Percentiles rank a stretch among this genome's conserved stretches.
Conservation (phyloP, 257 asterid species). For the Primulina eburnea region DNA sequence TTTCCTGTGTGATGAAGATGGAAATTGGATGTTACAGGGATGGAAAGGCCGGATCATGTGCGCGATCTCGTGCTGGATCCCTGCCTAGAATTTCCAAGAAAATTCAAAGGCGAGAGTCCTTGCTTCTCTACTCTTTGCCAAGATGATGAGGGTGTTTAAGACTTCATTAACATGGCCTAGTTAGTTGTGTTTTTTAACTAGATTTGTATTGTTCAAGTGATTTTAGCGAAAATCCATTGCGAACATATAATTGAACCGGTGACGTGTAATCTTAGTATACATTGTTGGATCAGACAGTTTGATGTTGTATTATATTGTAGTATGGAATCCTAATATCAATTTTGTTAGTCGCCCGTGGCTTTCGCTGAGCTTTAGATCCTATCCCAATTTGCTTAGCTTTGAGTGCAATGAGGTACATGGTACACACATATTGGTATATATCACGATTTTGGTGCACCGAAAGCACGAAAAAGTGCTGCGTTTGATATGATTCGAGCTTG, state of each 20-base stretch:
- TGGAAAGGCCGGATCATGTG: conserved; percentile 85
- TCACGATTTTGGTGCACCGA: too few relatives aligned
- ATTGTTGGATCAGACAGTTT: not conserved
- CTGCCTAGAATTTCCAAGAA: conserved; percentile 35
- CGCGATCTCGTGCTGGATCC: conserved; percentile 77
- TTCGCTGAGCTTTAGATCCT: too few relatives aligned
- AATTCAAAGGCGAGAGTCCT: not conserved
- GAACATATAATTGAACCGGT: not conserved
- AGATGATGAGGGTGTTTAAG: not conserved
- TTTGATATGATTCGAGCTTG: too few relatives aligned
- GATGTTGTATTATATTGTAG: not conserved
- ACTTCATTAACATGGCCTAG: not conserved
- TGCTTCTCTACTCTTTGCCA: not conserved
- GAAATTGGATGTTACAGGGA: conserved; percentile 87
- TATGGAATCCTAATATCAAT: too few relatives aligned
- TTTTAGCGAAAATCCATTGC: too few relatives aligned
- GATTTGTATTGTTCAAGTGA: not conserved
- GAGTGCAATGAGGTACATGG: too few relatives aligned
- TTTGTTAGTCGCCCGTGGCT: too few relatives aligned
- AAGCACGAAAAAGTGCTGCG: too few relatives aligned
- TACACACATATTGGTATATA: too few relatives aligned
- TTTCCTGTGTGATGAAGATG: conserved; percentile 70
- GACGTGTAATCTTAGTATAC: not conserved
- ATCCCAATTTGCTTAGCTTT: too few relatives aligned
- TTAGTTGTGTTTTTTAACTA: too few relatives aligned